These are phyloP conservation scores for Henckelia pumila DNA, from an alignment of 257 asterid species.

Conservation along the genomic window DNA sequence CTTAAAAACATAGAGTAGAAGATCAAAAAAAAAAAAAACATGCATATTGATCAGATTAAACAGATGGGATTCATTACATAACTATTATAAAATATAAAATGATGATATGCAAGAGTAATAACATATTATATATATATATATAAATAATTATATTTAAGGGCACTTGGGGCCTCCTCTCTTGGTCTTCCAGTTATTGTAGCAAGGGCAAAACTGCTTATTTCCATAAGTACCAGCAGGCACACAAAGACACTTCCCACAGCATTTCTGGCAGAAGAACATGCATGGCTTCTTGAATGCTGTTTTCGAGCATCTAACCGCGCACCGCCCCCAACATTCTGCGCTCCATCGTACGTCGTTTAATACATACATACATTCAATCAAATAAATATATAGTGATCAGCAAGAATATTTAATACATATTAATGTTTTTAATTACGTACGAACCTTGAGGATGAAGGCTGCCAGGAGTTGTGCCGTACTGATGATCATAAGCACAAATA, in stretches of 20 bases:
- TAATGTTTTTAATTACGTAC: too few species aligned
- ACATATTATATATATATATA: too few species aligned
- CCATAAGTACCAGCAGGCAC: slow-evolving; percentile 91
- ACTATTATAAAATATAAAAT: too few species aligned
- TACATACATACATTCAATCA: too few species aligned
- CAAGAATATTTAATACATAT: too few species aligned
- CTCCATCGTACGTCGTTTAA: too few species aligned
- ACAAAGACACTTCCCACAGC: slow-evolving; percentile 64
- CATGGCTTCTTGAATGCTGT: slow-evolving; percentile 81
- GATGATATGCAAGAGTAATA: not conserved
- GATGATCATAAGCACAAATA: slow-evolving; percentile 11
- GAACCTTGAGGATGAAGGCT: slow-evolving; percentile 83
- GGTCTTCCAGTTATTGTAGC: slow-evolving; percentile 88
- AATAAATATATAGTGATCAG: too few species aligned
- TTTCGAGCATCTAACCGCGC: slow-evolving; percentile 63
- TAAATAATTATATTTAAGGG: slow-evolving; percentile 39
- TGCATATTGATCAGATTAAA: too few species aligned
- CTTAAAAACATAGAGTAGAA: too few species aligned
- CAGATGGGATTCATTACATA: too few species aligned
- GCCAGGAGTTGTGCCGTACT: slow-evolving; percentile 70
- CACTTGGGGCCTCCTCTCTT: slow-evolving; percentile 88
- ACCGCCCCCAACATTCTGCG: slow-evolving; percentile 56
- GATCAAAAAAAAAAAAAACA: too few species aligned
- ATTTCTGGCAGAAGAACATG: slow-evolving; percentile 73
- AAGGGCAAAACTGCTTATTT: slow-evolving; percentile 72